Evolutionary conservation across 169 alveolate species (phyloP), one percentile per base, ranked within the genome.

Genomic region (Plasmodium chabaudi): DNA sequence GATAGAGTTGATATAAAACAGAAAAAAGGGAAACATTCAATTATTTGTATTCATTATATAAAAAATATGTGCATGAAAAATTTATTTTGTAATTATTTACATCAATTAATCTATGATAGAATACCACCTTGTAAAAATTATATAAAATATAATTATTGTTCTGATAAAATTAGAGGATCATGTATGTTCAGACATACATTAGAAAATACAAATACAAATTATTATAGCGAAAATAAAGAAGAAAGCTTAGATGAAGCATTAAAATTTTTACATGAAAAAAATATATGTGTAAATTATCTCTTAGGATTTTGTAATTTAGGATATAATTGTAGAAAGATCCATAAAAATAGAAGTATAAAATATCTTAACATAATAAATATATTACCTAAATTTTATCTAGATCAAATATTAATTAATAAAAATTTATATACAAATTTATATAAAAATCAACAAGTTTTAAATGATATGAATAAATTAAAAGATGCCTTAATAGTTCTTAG

Each of bases 51-150:
- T 47, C 99, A 97, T 73, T 97, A 98, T 97, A 93, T 96, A 64
- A 94, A 96, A 69, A 97, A 97, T 49, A 96, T 96, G 96, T 97
- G 99, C 88, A 96, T 95, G 98, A 97, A 97, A 72, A 98, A 97
- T 53, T 97, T 96, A 61, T 94, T 92, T 79, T 97, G 99, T 88
- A 98, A 97, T 72, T 97, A 96, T 88, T 89, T 97, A 15, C 99
- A 97, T 70, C 97, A 96, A 27, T 88, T 93, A 17, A 97, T 94
- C 13, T 91, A 93, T 87, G 94, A 96, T 15, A 88, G 98, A 71
- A 96, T 96, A 96, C 98, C 98, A 21, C 94, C 97, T 13, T 96
- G 98, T 74, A 93, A 94, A 67, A 94, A 91, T 47, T 93, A 88
- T 65, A 92, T 93, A 53, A 96, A 96, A 79, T 93, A 93, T 72